These are phyloP conservation scores for Groenewaldozyma tartarivorans DNA, from an alignment of 805 yeast genomes.

Conservation along the genomic window DNA sequence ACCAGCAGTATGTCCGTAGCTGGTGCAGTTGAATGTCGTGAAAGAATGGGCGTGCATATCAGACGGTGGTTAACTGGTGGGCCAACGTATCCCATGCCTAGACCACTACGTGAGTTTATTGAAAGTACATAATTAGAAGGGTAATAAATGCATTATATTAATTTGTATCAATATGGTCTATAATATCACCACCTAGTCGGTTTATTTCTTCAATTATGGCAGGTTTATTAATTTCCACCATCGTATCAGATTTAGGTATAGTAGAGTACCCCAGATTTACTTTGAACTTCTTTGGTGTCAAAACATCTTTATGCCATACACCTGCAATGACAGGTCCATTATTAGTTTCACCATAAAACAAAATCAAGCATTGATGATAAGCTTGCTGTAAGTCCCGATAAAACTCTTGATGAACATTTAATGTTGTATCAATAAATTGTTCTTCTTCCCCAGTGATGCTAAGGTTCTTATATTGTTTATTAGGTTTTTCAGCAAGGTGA, in stretches of 20 bases:
- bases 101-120: slow-evolving; percentile 15
- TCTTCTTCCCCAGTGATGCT: slow-evolving; percentile 29
- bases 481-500: slow-evolving; percentile 36
- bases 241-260: slow-evolving; percentile 40
- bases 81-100: slow-evolving; percentile 23
- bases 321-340: slow-evolving; percentile 57
- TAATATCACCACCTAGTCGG: slow-evolving; percentile 31
- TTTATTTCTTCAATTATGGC: slow-evolving; percentile 65
- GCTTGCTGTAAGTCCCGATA: slow-evolving; percentile 51
- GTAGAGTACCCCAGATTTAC: slow-evolving; percentile 71
- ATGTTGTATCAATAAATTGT: slow-evolving; percentile 32
- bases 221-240: slow-evolving; percentile 55
- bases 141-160: no score
- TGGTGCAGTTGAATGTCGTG: slow-evolving; percentile 21
- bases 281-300: slow-evolving; percentile 57
- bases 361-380: slow-evolving; percentile 58
- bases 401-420: slow-evolving; percentile 54
- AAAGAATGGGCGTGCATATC: slow-evolving; percentile 1
- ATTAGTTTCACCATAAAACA: slow-evolving; percentile 43
- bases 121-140: slow-evolving; percentile 2
- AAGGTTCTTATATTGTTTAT: slow-evolving; percentile 27
- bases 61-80: slow-evolving; percentile 12
- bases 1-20: slow-evolving; percentile 24
- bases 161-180: slow-evolving; percentile 16
- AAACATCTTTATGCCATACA: slow-evolving; percentile 59